Conservation (phyloP, 441 rosid species). For the Populus hybrid region DNA sequence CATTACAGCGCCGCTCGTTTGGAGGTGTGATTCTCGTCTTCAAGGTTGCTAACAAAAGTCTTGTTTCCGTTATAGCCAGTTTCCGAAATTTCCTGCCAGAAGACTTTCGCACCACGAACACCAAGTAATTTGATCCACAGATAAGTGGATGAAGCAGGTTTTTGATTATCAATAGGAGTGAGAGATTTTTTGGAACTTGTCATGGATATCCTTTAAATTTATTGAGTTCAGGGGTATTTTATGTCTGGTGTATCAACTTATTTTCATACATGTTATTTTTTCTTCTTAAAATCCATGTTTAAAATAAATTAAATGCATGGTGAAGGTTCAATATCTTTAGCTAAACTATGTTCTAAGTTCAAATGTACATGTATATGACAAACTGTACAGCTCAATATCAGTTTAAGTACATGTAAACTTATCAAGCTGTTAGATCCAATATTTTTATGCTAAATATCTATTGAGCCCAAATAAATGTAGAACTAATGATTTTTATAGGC, state of each 20-base stretch:
- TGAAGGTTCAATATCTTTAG: too few species aligned
- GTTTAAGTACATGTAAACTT: accelerated
- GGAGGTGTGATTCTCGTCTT: background rate
- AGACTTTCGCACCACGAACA: background rate
- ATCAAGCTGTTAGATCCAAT: too few species aligned
- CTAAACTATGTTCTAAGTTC: too few species aligned
- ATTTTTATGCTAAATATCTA: too few species aligned
- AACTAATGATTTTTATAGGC: too few species aligned
- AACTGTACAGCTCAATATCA: too few species aligned
- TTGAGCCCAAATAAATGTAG: too few species aligned
- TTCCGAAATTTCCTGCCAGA: background rate
- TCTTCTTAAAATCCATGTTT: too few species aligned
- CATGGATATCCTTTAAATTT: background rate
- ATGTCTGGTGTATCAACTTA: too few species aligned
- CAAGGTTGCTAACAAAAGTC: background rate
- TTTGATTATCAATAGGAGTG: background rate
- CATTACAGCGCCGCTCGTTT: too few species aligned
- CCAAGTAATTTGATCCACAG: background rate
- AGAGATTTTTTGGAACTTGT: background rate
- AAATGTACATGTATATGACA: accelerated
- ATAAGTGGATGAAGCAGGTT: background rate
- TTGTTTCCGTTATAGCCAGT: background rate
- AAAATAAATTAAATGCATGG: too few species aligned
- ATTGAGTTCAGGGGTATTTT: background rate
- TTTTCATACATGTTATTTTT: too few species aligned